A percentile compares a stretch with the other conserved stretches of the same genome.
phyloP scores from a whole-genome alignment of 2,329 filamentous ascomycete species.

The Zymoseptoria tritici region DNA sequence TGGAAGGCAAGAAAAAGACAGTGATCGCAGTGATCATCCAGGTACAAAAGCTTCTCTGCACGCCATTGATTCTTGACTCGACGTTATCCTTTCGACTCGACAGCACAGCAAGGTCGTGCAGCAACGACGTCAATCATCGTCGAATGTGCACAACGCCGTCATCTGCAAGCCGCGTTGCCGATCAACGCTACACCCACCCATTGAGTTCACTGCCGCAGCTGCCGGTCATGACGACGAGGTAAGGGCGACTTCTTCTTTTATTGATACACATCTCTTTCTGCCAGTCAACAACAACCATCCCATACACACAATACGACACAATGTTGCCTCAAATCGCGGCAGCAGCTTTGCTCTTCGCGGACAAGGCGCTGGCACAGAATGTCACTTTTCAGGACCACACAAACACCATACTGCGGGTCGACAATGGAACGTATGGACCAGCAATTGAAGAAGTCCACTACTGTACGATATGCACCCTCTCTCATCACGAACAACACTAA shows the following conservation, averaged over 20 bases:
- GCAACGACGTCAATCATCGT: background rate
- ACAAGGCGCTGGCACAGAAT: constrained; percentile 12
- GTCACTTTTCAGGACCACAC: constrained; percentile 21
- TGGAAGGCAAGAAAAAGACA: background rate
- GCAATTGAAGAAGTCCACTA: constrained; percentile 44
- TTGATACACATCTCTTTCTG: background rate
- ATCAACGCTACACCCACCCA: background rate
- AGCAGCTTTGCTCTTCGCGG: constrained; percentile 9
- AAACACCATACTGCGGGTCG: constrained; percentile 34
- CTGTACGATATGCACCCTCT: constrained; percentile 12
- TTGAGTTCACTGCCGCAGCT: background rate
- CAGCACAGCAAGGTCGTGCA: too few species aligned
- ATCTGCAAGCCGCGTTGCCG: background rate
- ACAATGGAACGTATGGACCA: constrained; percentile 44
- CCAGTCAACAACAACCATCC: background rate
- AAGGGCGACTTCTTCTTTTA: background rate
- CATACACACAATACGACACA: background rate
- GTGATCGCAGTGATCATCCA: background rate
- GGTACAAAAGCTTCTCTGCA: background rate
- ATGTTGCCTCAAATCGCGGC: background rate
- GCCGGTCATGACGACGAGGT: background rate
- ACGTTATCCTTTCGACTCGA: background rate
- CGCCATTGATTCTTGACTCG: background rate
- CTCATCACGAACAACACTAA: background rate
- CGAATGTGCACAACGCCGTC: background rate